Conservation (phyloP, 2,329 filamentous ascomycete species). For the Paraconiothyrium sp. region DNA sequence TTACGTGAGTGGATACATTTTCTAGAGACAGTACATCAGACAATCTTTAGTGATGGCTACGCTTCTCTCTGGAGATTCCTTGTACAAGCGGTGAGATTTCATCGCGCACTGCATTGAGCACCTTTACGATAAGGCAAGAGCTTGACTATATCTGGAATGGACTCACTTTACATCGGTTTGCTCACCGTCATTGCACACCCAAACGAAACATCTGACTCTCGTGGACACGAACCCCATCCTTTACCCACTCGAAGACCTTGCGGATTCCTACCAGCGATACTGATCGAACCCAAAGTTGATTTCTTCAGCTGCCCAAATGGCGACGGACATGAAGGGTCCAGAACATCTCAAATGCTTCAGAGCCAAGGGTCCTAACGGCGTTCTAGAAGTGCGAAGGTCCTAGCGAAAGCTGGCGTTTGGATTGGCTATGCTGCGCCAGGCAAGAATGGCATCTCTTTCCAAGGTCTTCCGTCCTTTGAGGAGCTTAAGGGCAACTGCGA, state of each 20-base stretch:
- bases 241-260: background rate
- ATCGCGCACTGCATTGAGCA: background rate
- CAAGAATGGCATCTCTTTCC: slow-evolving; percentile 22
- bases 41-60: background rate
- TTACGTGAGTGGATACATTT: background rate
- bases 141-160: background rate
- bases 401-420: slow-evolving; percentile 31
- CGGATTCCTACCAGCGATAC: background rate
- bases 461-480: slow-evolving; percentile 25
- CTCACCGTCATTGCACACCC: background rate
- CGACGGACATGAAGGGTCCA: background rate
- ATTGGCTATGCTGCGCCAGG: slow-evolving; percentile 32
- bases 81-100: background rate
- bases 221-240: background rate
- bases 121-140: background rate
- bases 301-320: background rate
- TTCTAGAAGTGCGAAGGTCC: slow-evolving; percentile 23
- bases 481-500: slow-evolving; percentile 23
- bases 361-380: slow-evolving; percentile 17
- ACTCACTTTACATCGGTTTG: background rate
- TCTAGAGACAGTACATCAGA: background rate
- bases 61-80: background rate
- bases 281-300: background rate
- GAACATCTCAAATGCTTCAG: slow-evolving; percentile 26
- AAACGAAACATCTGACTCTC: background rate